These are phyloP conservation scores for Trichoderma gamsii DNA, from an alignment of 495 filamentous ascomycete genomes.

Conservation along the genomic window DNA sequence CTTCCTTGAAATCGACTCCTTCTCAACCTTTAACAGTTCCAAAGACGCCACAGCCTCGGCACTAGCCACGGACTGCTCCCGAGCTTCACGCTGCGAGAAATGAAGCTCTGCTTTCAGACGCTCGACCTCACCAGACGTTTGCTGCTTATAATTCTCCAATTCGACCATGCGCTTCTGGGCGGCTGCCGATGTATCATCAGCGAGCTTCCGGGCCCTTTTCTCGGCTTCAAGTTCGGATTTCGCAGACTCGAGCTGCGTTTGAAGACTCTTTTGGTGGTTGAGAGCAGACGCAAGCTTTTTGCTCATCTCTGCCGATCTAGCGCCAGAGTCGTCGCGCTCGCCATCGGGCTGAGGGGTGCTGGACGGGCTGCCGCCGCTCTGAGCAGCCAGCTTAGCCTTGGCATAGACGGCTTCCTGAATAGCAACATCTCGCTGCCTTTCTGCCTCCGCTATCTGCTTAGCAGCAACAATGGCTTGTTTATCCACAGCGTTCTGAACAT, in stretches of 20 bases:
- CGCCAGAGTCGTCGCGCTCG: constrained; percentile 53
- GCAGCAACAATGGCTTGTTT: constrained; percentile 77
- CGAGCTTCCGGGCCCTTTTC: constrained; percentile 67
- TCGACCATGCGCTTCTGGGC: constrained; percentile 77
- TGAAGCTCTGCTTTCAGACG: constrained; percentile 79
- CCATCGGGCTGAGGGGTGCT: constrained; percentile 66
- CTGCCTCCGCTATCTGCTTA: constrained; percentile 83
- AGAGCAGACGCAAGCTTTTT: constrained; percentile 77
- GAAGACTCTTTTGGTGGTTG: constrained; percentile 68
- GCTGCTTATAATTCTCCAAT: constrained; percentile 73
- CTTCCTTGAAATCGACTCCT: constrained; percentile 68
- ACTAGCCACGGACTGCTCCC: constrained; percentile 70
- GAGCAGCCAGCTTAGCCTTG: constrained; percentile 84
- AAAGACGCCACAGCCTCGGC: constrained; percentile 68
- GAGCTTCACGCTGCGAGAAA: constrained; percentile 59
- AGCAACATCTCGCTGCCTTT: constrained; percentile 86
- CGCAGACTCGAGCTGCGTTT: constrained; percentile 59
- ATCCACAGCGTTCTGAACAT: constrained; percentile 81
- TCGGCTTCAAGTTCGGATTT: constrained; percentile 71
- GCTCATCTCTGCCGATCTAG: constrained; percentile 70
- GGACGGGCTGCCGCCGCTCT: constrained; percentile 58
- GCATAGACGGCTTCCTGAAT: constrained; percentile 90
- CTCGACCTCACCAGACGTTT: constrained; percentile 74
- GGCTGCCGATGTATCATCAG: constrained; percentile 80
- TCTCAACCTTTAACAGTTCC: constrained; percentile 73